Base-by-base conservation (phyloP, 371 early-diverging fungal genomes). In the Mucor sp. region DNA sequence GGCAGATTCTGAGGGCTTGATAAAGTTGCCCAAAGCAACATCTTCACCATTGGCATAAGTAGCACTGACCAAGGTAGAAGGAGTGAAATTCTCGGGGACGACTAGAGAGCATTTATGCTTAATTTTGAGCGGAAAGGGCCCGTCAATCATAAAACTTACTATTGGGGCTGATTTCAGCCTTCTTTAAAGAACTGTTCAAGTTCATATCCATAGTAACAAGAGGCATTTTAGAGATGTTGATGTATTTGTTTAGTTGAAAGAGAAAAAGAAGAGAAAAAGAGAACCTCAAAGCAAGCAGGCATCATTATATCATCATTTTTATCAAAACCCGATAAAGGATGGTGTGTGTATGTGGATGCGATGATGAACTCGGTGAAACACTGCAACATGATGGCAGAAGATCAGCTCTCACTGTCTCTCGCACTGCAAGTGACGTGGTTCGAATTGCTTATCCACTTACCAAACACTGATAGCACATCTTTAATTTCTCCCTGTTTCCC, bases 121-220 rank as follows among this genome's bases (percentile, higher is more conserved):
- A 41, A 41, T 17, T 0, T 17, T 14, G 17, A 41, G 41, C 11
- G 9, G 11, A 41, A 41, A 37, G 14, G 37, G 4, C 37, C 37
- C 11, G 37, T 37, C 37, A 0, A 37, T 37, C 37, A 37, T 39
- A 33, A 33, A 33, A 69, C 67, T 66, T 74, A 72, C 85, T 73
- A 43, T 81, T 77, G 27, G 88, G 85, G 39, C 78, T 80, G 44
- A 87, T 70, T 3, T 76, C 80, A 1, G 77, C 81, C 43, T 78
- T 70, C 62, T 76, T 81, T 61, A 87, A 72, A 58, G 86, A 81
- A 30, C 55, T 37, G 17, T 66, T 67, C 14, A 82, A 66, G 44
- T 77, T 82, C 77, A 78, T 79, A 21, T 81, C 78, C 17, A 76
- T 64, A 58, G 84, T 85, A 21, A 84, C 56, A 58, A 87, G 83